These are phyloP conservation scores for Beauveria sp. DNA, from an alignment of 2,329 filamentous ascomycete species.

Conservation along the genomic window DNA sequence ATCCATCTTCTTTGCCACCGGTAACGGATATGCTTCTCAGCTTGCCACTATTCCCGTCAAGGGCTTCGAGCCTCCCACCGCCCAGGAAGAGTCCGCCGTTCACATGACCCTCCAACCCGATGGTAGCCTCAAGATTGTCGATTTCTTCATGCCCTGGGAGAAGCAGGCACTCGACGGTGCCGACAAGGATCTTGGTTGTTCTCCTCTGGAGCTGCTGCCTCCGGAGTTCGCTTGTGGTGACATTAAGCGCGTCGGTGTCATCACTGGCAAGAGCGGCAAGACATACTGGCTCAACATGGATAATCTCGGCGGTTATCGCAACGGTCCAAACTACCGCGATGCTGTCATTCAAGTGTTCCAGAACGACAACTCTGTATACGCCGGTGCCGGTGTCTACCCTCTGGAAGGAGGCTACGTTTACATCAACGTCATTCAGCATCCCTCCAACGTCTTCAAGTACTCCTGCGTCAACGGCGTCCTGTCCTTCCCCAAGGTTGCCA, in stretches of 20 bases:
- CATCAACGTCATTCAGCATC: constrained; percentile 44
- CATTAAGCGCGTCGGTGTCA: constrained; percentile 39
- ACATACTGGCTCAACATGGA: constrained; percentile 37
- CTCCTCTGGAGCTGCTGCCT: constrained; percentile 35
- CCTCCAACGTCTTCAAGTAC: constrained; percentile 51
- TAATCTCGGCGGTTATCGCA: constrained; percentile 32
- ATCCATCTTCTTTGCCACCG: constrained; percentile 31
- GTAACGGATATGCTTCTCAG: constrained; percentile 35
- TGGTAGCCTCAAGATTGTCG: constrained; percentile 36
- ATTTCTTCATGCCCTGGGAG: constrained; percentile 49
- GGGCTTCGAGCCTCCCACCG: constrained; percentile 30
- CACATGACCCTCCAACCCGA: constrained; percentile 34
- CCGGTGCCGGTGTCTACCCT: constrained; percentile 39
- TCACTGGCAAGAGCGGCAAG: constrained; percentile 44
- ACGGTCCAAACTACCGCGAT: constrained; percentile 28
- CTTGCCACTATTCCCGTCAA: constrained; percentile 29
- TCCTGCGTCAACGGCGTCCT: constrained; percentile 43
- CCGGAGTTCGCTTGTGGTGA: constrained; percentile 35
- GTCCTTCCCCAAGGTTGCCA: constrained; percentile 45
- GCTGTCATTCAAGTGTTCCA: constrained; percentile 37
- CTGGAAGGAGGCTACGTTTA: constrained; percentile 42
- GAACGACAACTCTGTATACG: constrained; percentile 37
- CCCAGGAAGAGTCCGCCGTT: constrained; percentile 37
- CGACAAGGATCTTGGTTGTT: constrained; percentile 42
- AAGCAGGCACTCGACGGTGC: constrained; percentile 42